Conservation (phyloP, 1,284 basidiomycete genomes). For the Cryptococcus maquisensis region DNA sequence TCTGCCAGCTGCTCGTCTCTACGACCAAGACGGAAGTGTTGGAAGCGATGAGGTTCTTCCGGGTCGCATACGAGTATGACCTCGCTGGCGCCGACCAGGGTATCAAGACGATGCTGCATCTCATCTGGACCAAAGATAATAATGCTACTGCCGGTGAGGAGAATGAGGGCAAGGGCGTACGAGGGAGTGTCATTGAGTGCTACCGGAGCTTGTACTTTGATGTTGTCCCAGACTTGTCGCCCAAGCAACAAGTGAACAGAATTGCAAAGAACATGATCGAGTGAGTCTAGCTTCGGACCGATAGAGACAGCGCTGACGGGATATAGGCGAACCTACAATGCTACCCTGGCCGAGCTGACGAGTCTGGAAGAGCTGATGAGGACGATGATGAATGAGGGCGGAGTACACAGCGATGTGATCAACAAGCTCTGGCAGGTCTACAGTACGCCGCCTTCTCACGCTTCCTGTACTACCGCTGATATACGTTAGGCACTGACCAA, state of each 20-base stretch:
- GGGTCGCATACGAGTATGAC: conserved; percentile 75
- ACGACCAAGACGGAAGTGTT: conserved; percentile 91
- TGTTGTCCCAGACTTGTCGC: conserved; percentile 59
- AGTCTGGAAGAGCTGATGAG: conserved; percentile 94
- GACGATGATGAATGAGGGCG: conserved; percentile 76
- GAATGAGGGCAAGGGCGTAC: conserved; percentile 77
- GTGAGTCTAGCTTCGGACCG: conserved; percentile 57
- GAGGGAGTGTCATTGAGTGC: conserved; percentile 81
- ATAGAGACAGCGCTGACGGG: neutral
- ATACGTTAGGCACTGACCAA: conserved; percentile 60
- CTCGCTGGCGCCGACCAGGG: conserved; percentile 69
- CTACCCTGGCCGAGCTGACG: conserved; percentile 90
- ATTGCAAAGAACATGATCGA: conserved; percentile 98
- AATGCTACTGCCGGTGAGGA: conserved; percentile 74
- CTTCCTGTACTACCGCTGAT: neutral
- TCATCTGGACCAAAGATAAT: conserved; percentile 97
- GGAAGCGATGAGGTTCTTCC: conserved; percentile 94
- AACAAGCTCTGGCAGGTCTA: conserved; percentile 94
- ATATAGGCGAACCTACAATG: conserved; percentile 74
- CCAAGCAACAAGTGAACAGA: conserved; percentile 83
- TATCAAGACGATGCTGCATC: conserved; percentile 93
- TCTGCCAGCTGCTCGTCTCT: conserved; percentile 77
- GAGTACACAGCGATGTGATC: conserved; percentile 79
- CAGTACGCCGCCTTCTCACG: conserved; percentile 55
- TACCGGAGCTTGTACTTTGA: conserved; percentile 90